Evolutionary conservation across 805 yeast species (phyloP).

Genomic region (Ogataea allantospora): DNA sequence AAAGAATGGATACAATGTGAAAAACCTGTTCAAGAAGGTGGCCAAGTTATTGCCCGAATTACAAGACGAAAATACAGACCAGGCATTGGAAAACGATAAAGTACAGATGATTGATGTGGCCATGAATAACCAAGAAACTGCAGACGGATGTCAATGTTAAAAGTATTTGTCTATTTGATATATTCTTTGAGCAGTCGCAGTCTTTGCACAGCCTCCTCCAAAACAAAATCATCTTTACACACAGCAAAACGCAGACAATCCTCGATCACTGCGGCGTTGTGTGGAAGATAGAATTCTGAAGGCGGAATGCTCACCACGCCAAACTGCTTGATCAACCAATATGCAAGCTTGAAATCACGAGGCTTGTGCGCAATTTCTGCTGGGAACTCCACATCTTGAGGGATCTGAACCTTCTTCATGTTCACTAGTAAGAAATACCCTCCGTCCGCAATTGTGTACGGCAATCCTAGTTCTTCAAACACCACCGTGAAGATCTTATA

Average conservation of each 20-base stretch:
- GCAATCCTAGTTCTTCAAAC: conserved; percentile 83
- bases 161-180: conserved; percentile 28
- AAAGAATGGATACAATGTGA: conserved; percentile 92
- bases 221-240: conserved; percentile 83
- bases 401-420: conserved; percentile 77
- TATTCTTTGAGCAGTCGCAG: conserved; percentile 69
- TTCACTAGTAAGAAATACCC: conserved; percentile 91
- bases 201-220: conserved; percentile 79
- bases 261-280: conserved; percentile 74
- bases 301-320: conserved; percentile 98
- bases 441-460: conserved; percentile 90
- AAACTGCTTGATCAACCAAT: conserved; percentile 87
- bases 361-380: conserved; percentile 65
- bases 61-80: conserved; percentile 31
- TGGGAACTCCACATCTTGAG: conserved; percentile 63
- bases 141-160: conserved; percentile 41
- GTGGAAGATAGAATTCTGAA: conserved; percentile 81
- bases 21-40: conserved; percentile 81
- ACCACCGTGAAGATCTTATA: conserved; percentile 69
- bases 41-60: conserved; percentile 91
- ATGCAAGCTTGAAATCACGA: conserved; percentile 82
- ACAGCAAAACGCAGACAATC: conserved; percentile 90
- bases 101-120: conserved; percentile 46
- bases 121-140: conserved; percentile 33
- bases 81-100: conserved; percentile 23